Percentiles rank a stretch among this genome's conserved stretches.
phyloP scores from a whole-genome alignment of 495 filamentous ascomycete genomes.

The Lichenothelia convexa region DNA sequence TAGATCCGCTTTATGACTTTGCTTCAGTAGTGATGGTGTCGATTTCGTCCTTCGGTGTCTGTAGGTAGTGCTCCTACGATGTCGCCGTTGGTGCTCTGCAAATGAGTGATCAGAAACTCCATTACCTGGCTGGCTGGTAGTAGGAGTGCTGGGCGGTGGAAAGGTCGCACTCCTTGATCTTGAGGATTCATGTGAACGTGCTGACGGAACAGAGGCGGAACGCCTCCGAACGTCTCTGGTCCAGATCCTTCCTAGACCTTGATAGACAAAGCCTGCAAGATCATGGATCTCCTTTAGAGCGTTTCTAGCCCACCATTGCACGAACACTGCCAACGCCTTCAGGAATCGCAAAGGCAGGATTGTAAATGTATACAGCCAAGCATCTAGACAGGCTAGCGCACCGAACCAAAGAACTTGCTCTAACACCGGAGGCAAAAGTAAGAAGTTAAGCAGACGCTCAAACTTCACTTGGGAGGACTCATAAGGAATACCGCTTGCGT shows the following conservation, averaged over 20 bases:
- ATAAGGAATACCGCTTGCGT: constrained; percentile 61
- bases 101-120: constrained; percentile 1
- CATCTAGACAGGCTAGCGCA: constrained; percentile 74
- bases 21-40: constrained; percentile 60
- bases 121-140: constrained; percentile 5
- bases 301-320: constrained; percentile 51
- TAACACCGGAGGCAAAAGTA: constrained; percentile 63
- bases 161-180: constrained; percentile 18
- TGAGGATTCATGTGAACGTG: constrained; percentile 13
- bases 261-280: constrained; percentile 51
- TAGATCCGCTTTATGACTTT: constrained; percentile 88
- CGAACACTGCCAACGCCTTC: constrained; percentile 58
- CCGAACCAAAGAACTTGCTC: constrained; percentile 80
- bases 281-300: constrained; percentile 46
- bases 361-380: constrained; percentile 95
- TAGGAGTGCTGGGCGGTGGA: background rate
- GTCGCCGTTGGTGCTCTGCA: constrained; percentile 9
- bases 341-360: constrained; percentile 82
- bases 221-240: constrained; percentile 29
- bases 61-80: constrained; percentile 16
- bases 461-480: constrained; percentile 95
- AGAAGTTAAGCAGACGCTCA: constrained; percentile 78
- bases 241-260: constrained; percentile 64
- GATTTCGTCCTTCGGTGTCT: constrained; percentile 66
- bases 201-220: constrained; percentile 8